These are phyloP conservation scores for Botrytis pseudocinerea DNA, from an alignment of 2,329 filamentous ascomycete genomes.

Conservation along the genomic window DNA sequence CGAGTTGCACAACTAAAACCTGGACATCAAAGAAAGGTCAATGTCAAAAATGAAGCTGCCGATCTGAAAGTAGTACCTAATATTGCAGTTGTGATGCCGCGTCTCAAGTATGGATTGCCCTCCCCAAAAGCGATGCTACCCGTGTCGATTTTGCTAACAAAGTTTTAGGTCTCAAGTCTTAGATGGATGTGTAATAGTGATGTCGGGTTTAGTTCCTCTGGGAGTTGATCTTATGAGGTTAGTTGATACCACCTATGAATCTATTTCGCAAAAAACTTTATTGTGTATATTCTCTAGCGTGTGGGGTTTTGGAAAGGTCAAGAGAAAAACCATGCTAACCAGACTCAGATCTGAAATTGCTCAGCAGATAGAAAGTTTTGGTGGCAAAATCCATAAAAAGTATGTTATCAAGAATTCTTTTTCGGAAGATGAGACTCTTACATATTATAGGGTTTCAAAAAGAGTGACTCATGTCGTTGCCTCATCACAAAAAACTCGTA, in stretches of 20 bases:
- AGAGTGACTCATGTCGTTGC: conserved; percentile 75
- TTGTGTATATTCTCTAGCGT: conserved; percentile 30
- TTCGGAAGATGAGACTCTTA: neutral
- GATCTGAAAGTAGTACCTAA: conserved; percentile 72
- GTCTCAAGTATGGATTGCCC: conserved; percentile 61
- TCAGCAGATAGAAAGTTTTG: conserved; percentile 83
- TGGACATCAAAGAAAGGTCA: conserved; percentile 47
- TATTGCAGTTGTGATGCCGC: conserved; percentile 79
- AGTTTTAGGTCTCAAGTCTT: conserved; percentile 59
- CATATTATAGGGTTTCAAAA: conserved; percentile 51
- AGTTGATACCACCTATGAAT: conserved; percentile 14
- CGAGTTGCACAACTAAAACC: conserved; percentile 44
- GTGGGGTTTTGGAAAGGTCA: neutral
- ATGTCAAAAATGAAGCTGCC: conserved; percentile 43
- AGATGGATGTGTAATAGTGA: conserved; percentile 73
- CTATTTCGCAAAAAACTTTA: conserved; percentile 4
- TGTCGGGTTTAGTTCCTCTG: conserved; percentile 87
- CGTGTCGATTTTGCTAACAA: conserved; percentile 29
- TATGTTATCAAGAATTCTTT: conserved; percentile 21
- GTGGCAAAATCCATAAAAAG: conserved; percentile 60
- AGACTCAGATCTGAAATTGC: conserved; percentile 74
- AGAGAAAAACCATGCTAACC: conserved; percentile 17
- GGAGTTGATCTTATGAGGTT: conserved; percentile 70
- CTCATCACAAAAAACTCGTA: conserved; percentile 70
- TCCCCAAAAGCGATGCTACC: neutral